Base-by-base conservation (phyloP, 768 basidiomycete species). In the Naganishia kalamii region DNA sequence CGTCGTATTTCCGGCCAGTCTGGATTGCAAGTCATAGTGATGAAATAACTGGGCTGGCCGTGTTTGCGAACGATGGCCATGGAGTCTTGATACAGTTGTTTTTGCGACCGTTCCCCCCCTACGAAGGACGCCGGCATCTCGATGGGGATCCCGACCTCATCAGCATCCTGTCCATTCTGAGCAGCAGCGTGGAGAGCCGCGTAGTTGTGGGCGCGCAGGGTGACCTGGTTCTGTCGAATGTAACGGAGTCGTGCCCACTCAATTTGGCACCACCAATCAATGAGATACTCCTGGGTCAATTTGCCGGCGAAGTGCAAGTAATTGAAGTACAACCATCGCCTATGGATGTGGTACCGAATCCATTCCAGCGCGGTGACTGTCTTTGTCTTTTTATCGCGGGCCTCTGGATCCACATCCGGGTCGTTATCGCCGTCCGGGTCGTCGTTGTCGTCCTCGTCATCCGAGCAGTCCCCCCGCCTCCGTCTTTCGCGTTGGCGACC, bases 201-300 rank as follows among this genome's bases (percentile, higher is more conserved):
- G 64, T 81, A 81, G 0, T 80, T 40, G 2, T 79, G 69, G 3
- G 79, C 74, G 2, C 81, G 73, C 7, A 83, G 63, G 12, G 51
- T n/a, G 12, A 8, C 33, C 33, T 66, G 65, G 37, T 66, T 62
- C 15, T 12, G 23, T 29, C 35, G 25, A 5, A 80, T 44, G 71
- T 72, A 84, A 11, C 41, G 57, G 0, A 85, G 73, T 1, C 74
- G 71, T 7, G 49, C 68, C 23, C 83, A 82, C 2, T 85, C 82
- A 29, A 78, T 70, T 0, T 75, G 70, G 17, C 83, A 82, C 80
- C 79, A 85, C 1, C 67, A 70, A 76, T 85, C 82, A 49, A 80
- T 80, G 40, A 81, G 52, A 66, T 77, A 82, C 47, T 83, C 79
- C 60, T 83, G 81, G 37, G 84, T 79, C 0, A 85, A 76, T 25